phyloP scores from a whole-genome alignment of 305 asterid genomes.

The Fraxinus sp. region DNA sequence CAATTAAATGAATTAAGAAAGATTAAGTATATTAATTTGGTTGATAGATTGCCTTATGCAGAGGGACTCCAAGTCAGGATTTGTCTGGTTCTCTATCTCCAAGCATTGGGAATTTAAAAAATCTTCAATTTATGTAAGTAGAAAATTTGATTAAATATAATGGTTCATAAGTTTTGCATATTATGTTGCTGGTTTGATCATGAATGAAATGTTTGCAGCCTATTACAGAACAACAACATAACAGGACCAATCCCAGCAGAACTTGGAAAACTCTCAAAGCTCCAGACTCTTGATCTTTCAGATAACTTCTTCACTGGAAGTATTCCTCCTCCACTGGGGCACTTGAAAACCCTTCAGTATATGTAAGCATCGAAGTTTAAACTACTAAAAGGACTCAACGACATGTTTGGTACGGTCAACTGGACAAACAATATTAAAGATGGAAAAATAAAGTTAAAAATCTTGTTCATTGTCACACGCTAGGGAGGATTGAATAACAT shows the following conservation, averaged over 20 bases:
- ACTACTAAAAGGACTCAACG: neutral
- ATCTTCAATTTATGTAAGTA: conserved; percentile 83
- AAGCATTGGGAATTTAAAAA: conserved; percentile 79
- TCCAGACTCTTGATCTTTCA: conserved; percentile 87
- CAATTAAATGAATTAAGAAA: neutral
- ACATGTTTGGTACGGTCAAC: neutral
- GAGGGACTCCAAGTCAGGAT: conserved; percentile 88
- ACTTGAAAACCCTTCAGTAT: conserved; percentile 60
- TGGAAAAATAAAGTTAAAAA: neutral
- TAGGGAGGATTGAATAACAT: neutral
- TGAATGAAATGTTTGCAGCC: conserved; percentile 40
- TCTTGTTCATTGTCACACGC: neutral
- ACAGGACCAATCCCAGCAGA: conserved; percentile 70
- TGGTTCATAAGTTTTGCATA: conserved; percentile 1
- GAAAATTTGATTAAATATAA: neutral
- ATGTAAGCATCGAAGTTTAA: conserved; percentile 41
- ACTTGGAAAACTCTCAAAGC: conserved; percentile 67
- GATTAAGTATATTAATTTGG: neutral
- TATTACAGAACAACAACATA: conserved; percentile 80
- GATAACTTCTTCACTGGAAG: conserved; percentile 58
- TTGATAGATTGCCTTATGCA: conserved; percentile 47
- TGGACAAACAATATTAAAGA: neutral
- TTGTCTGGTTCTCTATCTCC: conserved; percentile 77
- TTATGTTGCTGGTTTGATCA: conserved; percentile 1
- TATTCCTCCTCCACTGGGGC: conserved; percentile 67